phyloP scores from a whole-genome alignment of 2,329 filamentous ascomycete genomes.

The Arthroderma sp. region DNA sequence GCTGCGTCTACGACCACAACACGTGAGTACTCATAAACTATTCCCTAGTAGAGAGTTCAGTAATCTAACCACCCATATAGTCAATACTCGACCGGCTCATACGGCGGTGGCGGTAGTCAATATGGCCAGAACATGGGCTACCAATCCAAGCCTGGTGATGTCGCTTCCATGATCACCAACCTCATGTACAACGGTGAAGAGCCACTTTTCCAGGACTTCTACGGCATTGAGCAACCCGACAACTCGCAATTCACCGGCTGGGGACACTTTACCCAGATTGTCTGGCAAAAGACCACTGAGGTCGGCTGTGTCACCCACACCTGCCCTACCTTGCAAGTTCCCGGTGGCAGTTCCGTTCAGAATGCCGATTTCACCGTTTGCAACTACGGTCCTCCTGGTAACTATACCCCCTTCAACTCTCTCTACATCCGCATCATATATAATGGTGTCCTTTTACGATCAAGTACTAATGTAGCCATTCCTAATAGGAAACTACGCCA shows the following conservation, averaged over 20 bases:
- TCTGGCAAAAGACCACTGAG: slow-evolving; percentile 51
- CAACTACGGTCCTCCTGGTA: slow-evolving; percentile 70
- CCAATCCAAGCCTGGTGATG: slow-evolving; percentile 41
- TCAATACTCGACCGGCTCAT: neutral
- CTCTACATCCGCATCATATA: neutral
- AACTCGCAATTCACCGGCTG: slow-evolving; percentile 43
- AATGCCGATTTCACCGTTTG: slow-evolving; percentile 66
- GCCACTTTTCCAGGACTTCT: slow-evolving; percentile 41
- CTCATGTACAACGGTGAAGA: slow-evolving; percentile 84
- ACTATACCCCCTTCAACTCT: slow-evolving; percentile 20
- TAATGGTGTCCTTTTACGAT: slow-evolving; percentile 14
- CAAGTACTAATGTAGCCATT: slow-evolving; percentile 3
- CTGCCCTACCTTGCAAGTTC: slow-evolving; percentile 31
- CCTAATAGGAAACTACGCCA: slow-evolving; percentile 40
- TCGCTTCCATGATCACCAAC: slow-evolving; percentile 59
- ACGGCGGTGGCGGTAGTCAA: slow-evolving; percentile 36
- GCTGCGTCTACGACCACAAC: slow-evolving; percentile 63
- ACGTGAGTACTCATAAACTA: slow-evolving; percentile 43
- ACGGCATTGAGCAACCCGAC: slow-evolving; percentile 47
- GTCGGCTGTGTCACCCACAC: slow-evolving; percentile 48
- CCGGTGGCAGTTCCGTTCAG: slow-evolving; percentile 22
- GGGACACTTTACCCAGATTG: slow-evolving; percentile 65
- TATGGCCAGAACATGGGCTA: slow-evolving; percentile 93
- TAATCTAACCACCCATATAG: neutral
- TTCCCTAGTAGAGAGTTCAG: neutral